phyloP scores from a whole-genome alignment of 1,139 yeast genomes.

The Debaryomyces fabryi region DNA sequence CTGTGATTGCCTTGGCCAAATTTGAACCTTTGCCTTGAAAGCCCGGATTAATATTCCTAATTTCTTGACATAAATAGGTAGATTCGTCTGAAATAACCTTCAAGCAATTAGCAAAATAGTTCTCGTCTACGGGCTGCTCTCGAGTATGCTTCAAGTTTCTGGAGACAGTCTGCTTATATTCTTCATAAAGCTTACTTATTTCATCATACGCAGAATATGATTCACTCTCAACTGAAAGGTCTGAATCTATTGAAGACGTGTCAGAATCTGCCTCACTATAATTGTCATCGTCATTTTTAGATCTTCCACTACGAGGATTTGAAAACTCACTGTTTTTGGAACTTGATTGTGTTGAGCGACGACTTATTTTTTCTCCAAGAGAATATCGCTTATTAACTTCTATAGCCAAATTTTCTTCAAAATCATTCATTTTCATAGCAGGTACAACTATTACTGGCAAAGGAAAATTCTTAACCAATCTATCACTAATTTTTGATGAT shows the following conservation, averaged over 20 bases:
- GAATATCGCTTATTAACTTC: constrained; percentile 22
- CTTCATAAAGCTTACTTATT: constrained; percentile 36
- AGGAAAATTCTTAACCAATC: constrained; percentile 63
- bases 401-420: constrained; percentile 43
- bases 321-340: neutral
- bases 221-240: constrained; percentile 19
- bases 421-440: constrained; percentile 59
- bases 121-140: constrained; percentile 25
- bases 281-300: constrained; percentile 1
- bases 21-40: constrained; percentile 48
- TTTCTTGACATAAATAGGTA: constrained; percentile 38
- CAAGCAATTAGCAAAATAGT: constrained; percentile 35
- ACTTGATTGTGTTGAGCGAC: neutral
- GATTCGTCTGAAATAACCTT: constrained; percentile 44
- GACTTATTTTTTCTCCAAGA: neutral
- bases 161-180: constrained; percentile 30
- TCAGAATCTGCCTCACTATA: constrained; percentile 13
- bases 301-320: neutral
- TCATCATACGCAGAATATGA: constrained; percentile 47
- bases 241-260: constrained; percentile 28
- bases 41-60: constrained; percentile 43
- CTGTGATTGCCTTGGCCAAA: constrained; percentile 50
- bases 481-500: constrained; percentile 62
- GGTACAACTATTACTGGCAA: constrained; percentile 74
- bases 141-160: constrained; percentile 20